Base-by-base conservation (phyloP, 768 basidiomycete species). In the Saitozyma sp. region DNA sequence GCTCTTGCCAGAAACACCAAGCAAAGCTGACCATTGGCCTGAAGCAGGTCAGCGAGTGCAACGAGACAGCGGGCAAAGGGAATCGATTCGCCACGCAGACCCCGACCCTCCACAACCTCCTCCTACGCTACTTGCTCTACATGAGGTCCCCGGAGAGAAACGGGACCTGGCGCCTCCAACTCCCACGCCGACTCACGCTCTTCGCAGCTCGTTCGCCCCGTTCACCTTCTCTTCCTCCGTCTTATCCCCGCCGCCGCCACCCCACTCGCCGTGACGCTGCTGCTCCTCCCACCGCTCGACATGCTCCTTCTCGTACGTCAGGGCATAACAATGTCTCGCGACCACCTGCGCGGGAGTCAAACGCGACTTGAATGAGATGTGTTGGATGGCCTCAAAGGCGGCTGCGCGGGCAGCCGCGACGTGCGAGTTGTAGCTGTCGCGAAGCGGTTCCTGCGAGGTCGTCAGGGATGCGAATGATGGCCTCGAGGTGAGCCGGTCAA, bases 311-410 rank as follows among this genome's bases (percentile, higher is more conserved):
- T 74, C 64, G 50, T 66, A 79, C 1, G 78, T 76, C 56, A 79
- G 52, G 14, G 77, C 75, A 59, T 79, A 78, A n/a, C 66, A 67
- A 20, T 76, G 76, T 38, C 77, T 56, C 11, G 78, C 76, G 10
- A 78, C 67, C 37, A 76, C 45, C 42, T 74, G 65, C 19, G 43
- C 57, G 0, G 67, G 50, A 2, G 71, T 68, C 9, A 73, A 45
- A 13, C 59, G 53, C 8, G 67, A 66, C 1, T 43, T 53, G 60
- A 74, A 69, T 6, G 43, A 56, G 48, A 67, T 49, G n/a, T 58
- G 54, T 6, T 62, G 42, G 13, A 66, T 50, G 16, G 56, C 63
- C 16, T 66, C 59, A 56, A 68, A 56, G 11, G 72, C 74, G 42
- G 61, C 59, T 46, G 57, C 61, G 20, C 68, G 56, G 6, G 66